Conservation (phyloP, 2,329 filamentous ascomycete genomes). For the Aspergillus flavus region DNA sequence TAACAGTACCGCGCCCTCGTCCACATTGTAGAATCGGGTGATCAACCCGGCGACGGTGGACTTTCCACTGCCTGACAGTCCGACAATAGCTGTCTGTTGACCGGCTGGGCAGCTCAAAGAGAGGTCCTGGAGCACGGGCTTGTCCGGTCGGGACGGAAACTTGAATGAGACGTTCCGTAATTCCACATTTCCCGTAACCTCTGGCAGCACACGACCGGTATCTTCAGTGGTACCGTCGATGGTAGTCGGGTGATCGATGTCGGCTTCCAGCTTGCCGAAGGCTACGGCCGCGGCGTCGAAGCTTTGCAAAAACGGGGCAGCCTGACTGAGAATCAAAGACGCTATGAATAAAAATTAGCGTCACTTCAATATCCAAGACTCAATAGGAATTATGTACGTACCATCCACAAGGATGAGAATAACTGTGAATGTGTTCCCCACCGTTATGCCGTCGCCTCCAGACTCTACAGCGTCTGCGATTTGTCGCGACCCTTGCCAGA, state of each 20-base stretch:
- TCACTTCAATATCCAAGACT: not conserved
- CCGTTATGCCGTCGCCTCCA: slow-evolving; percentile 26
- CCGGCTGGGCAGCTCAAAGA: slow-evolving; percentile 39
- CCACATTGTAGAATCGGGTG: slow-evolving; percentile 68
- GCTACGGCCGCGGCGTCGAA: slow-evolving; percentile 55
- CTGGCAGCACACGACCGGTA: slow-evolving; percentile 22
- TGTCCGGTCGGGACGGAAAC: slow-evolving; percentile 44
- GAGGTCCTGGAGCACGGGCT: slow-evolving; percentile 38
- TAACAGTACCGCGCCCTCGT: slow-evolving; percentile 37
- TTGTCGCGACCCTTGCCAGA: slow-evolving; percentile 66
- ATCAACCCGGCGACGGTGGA: slow-evolving; percentile 73
- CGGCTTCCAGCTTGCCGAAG: slow-evolving; percentile 60
- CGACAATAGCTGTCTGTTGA: slow-evolving; percentile 66
- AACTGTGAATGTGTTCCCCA: slow-evolving; percentile 41
- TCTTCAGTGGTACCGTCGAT: slow-evolving; percentile 45
- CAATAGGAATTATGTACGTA: no score
- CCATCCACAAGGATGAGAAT: slow-evolving; percentile 42
- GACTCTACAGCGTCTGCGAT: slow-evolving; percentile 45
- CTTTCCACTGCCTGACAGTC: slow-evolving; percentile 73
- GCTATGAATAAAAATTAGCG: slow-evolving; percentile 16
- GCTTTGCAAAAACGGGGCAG: slow-evolving; percentile 46
- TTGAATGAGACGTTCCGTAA: slow-evolving; percentile 37
- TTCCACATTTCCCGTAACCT: slow-evolving; percentile 35
- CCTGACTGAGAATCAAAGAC: slow-evolving; percentile 41
- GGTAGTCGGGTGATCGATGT: slow-evolving; percentile 55